Base-by-base conservation (phyloP, 2,329 filamentous ascomycete genomes). In the Penicillium freii region DNA sequence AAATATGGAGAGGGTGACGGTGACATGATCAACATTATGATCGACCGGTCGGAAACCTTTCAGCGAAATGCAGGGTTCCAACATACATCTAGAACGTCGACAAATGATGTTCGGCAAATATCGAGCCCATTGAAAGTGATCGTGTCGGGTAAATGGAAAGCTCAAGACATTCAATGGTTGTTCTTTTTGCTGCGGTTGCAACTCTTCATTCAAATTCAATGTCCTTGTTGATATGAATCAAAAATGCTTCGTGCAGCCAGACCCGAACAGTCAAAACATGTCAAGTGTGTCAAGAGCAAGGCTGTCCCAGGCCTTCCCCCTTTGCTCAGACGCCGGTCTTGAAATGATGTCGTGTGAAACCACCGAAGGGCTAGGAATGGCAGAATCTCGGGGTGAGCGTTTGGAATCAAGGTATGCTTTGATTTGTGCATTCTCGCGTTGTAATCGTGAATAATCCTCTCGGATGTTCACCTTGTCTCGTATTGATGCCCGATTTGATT, bases 201-300 rank as follows among this genome's bases (percentile, higher is more conserved):
- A 40, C 4, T 29, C 21, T 49, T 54, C 7, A 40, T 33, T 34
- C 7, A 33, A 19, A 19, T 25, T 27, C 23, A n/a, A 8, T 4
- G 19, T 36, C 17, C 15, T 44, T 5, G 17, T 9, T 33, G 7
- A n/a, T 51, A 17, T n/a, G 13, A 19, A 7, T n/a, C 23, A 9
- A 53, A 21, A 31, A 23, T 21, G 13, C 15, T 47, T 29, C 15
- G 27, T 25, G 27, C 15, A 19, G 38, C 11, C 13, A 45, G 15
- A 2, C 5, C 17, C 33, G 21, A n/a, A 19, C 29, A 11, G 17
- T 66, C 48, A 70, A 34, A 69, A 62, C 23, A 70, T 45, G 43
- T 70, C 67, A 44, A 62, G 50, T 4, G 64, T 38, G 43, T 70
- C 66, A 44, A 62, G 50, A 5, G 64, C 61, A 38, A 69, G 68